Percentiles rank a stretch among this genome's conserved stretches.
These are phyloP conservation scores for Ettlia oleoabundans DNA, from an alignment of 139 green algal genomes.

Conservation along the genomic window DNA sequence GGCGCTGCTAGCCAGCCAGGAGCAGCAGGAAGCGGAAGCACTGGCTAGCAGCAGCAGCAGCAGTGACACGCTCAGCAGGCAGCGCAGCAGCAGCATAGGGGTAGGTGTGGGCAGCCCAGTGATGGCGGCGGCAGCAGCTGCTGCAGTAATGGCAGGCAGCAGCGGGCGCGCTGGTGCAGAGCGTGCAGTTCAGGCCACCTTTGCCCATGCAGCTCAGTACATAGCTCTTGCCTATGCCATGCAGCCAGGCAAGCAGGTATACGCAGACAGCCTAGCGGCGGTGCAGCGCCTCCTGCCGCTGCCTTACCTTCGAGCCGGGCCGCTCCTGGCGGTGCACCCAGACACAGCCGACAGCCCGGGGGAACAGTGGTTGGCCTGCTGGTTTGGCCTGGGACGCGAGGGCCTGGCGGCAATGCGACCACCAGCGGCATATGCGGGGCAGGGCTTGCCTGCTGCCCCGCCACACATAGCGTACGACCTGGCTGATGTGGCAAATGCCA, in stretches of 20 bases:
- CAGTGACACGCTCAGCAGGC: neutral
- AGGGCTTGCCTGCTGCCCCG: slow-evolving; percentile 29
- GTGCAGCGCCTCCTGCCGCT: slow-evolving; percentile 75
- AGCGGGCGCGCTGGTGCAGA: slow-evolving; percentile 22
- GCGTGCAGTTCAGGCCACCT: slow-evolving; percentile 49
- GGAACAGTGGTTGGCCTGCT: slow-evolving; percentile 55
- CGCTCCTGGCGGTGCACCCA: slow-evolving; percentile 39
- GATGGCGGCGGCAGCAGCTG: neutral
- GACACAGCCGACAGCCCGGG: neutral
- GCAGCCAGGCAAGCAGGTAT: slow-evolving; percentile 67
- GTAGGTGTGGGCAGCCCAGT: neutral
- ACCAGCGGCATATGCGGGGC: slow-evolving; percentile 41
- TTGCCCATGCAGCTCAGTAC: slow-evolving; percentile 76
- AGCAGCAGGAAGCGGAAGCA: slow-evolving; percentile 29
- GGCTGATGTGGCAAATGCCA: slow-evolving; percentile 51
- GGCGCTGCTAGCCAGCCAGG: slow-evolving; percentile 45
- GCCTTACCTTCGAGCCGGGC: slow-evolving; percentile 66
- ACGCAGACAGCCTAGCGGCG: slow-evolving; percentile 56
- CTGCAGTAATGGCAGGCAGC: no score
- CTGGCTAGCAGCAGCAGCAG: neutral
- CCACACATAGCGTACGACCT: slow-evolving; percentile 51
- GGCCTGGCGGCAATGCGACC: slow-evolving; percentile 48
- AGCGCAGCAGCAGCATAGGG: neutral
- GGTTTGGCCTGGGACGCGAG: slow-evolving; percentile 66
- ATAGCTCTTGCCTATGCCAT: slow-evolving; percentile 74